These are phyloP conservation scores for Candida namnaoensis DNA, from an alignment of 805 yeast genomes.

Conservation along the genomic window DNA sequence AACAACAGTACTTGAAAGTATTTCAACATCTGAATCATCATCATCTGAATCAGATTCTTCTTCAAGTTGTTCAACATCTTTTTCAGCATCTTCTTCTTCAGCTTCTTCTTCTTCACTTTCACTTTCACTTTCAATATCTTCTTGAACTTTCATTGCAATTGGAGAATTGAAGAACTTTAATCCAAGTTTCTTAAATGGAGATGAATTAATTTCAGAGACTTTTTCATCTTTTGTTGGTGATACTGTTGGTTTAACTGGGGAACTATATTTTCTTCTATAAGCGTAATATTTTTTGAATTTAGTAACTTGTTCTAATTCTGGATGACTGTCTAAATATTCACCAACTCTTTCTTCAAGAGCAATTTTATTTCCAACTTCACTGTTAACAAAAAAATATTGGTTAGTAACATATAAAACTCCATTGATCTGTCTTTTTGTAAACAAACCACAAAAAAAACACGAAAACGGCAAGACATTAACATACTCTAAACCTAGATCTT, in stretches of 20 bases:
- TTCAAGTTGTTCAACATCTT: constrained; percentile 1
- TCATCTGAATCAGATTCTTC: constrained; percentile 6
- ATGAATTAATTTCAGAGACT: background rate
- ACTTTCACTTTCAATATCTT: constrained; percentile 3
- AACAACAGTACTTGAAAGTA: background rate
- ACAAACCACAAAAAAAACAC: constrained; percentile 2
- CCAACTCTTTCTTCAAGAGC: constrained; percentile 20
- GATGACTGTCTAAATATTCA: constrained; percentile 20
- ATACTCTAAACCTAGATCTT: constrained; percentile 24
- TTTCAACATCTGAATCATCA: constrained; percentile 6
- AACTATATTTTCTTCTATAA: constrained; percentile 15
- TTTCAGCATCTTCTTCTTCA: constrained; percentile 13
- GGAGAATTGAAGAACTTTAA: constrained; percentile 1
- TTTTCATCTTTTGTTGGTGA: background rate
- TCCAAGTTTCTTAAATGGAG: constrained; percentile 1
- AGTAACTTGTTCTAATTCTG: constrained; percentile 18
- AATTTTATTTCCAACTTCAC: constrained; percentile 21
- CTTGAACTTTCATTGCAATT: background rate
- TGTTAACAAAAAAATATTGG: constrained; percentile 1
- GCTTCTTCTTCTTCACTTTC: constrained; percentile 4
- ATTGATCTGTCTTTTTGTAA: too few relatives aligned
- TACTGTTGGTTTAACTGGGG: constrained; percentile 16
- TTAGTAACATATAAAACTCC: constrained; percentile 1
- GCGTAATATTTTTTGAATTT: constrained; percentile 15
- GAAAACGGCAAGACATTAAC: constrained; percentile 13